These are phyloP conservation scores for Fraxinus angustifolia DNA, from an alignment of 305 asterid species.

Conservation along the genomic window DNA sequence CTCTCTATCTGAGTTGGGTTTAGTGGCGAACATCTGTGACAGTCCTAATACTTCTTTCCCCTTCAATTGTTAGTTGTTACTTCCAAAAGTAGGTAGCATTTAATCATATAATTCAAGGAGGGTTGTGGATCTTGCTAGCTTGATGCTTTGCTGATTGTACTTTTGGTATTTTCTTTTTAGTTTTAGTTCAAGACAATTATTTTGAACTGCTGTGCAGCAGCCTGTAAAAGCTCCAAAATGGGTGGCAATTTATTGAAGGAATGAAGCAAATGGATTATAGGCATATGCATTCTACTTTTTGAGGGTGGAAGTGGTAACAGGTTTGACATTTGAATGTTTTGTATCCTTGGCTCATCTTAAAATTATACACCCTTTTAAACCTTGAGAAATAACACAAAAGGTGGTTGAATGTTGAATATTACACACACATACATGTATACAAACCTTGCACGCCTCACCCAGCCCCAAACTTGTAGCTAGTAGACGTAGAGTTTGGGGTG, in stretches of 20 bases:
- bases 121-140: conserved; percentile 33
- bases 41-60: conserved; percentile 25
- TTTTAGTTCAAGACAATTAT: conserved; percentile 43
- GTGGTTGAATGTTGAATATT: not conserved
- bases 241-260: conserved; percentile 43
- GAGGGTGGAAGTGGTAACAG: not conserved
- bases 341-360: not conserved
- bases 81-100: conserved; percentile 34
- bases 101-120: conserved; percentile 34
- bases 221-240: conserved; percentile 41
- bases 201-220: conserved; percentile 40
- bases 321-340: not conserved
- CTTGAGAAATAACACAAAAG: not conserved
- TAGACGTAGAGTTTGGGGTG: not conserved
- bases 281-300: not conserved
- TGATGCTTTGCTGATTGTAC: conserved; percentile 35
- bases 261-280: conserved; percentile 28
- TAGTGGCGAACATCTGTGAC: conserved; percentile 33
- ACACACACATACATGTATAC: not conserved
- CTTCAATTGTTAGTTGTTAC: conserved; percentile 26
- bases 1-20: conserved; percentile 26
- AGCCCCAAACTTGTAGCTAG: not conserved
- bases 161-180: conserved; percentile 27
- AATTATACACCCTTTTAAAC: not conserved
- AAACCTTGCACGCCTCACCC: not conserved